Evolutionary conservation across 352 stramenopile genomes (phyloP).

Genomic region (Globisporangium uncinulatum): DNA sequence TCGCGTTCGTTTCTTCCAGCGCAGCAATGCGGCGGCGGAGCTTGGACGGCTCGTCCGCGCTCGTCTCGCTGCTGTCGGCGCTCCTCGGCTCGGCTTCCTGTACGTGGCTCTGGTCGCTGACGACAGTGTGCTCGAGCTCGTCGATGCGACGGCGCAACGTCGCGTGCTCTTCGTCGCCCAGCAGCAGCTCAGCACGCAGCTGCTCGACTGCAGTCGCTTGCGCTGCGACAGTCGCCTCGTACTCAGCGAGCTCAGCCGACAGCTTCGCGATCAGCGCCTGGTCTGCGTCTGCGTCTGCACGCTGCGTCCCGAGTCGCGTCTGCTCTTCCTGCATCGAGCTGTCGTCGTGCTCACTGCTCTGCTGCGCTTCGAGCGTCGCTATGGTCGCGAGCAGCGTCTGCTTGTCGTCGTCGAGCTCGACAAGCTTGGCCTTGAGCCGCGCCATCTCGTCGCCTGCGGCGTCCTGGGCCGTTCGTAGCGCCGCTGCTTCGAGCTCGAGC

Average conservation of each 20-base stretch:
- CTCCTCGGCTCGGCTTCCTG: not conserved
- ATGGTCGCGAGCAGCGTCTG: slow-evolving; percentile 6
- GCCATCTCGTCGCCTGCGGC: slow-evolving; percentile 19
- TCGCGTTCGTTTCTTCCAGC: slow-evolving; percentile 19
- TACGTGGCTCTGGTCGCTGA: not conserved
- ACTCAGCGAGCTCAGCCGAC: slow-evolving; percentile 8
- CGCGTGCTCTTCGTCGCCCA: slow-evolving; percentile 10
- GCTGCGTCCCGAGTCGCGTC: slow-evolving; percentile 14
- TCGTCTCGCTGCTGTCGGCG: not conserved
- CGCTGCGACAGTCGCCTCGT: slow-evolving; percentile 14
- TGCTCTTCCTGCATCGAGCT: slow-evolving; percentile 19
- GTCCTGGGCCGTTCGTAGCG: slow-evolving; percentile 31
- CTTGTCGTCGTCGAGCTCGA: slow-evolving; percentile 20
- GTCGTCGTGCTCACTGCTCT: slow-evolving; percentile 6
- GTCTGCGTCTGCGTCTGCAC: slow-evolving; percentile 14
- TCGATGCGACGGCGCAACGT: slow-evolving; percentile 12
- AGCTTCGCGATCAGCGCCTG: slow-evolving; percentile 1
- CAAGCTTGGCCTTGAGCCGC: slow-evolving; percentile 16
- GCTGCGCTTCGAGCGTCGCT: slow-evolving; percentile 4
- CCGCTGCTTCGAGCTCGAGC: slow-evolving; percentile 35
- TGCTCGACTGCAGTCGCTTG: slow-evolving; percentile 14
- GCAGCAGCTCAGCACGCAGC: slow-evolving; percentile 5
- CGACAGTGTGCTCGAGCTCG: slow-evolving; percentile 10
- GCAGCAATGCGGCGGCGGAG: not conserved
- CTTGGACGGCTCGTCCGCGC: not conserved